Base-by-base conservation (phyloP, 1,139 yeast species). In the Zygoascus meyerae region DNA sequence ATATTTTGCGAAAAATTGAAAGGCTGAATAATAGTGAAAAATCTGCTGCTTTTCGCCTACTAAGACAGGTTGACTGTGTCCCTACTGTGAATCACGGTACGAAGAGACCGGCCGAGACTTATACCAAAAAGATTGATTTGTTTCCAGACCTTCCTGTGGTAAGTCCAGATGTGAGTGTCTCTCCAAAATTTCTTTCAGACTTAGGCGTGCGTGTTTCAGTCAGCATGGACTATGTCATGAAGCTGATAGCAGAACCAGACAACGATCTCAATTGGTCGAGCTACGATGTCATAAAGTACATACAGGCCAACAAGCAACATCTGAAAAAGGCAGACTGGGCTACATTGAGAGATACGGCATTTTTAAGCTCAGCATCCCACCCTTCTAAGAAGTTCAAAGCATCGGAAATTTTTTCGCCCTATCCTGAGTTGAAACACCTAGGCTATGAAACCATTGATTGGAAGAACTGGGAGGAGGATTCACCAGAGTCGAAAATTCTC, bases 121-220 rank as follows among this genome's bases (percentile, higher is more conserved):
- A 69, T 45, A 44, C 69, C 16, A 55, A 53, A 33, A 56, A 56
- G 11, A 65, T 69, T 16, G 59, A 62, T 10, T 54, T 69, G 43
- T 69, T 70, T 49, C 71, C 73, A 1, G 58, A 66, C 44, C 51
- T 69, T 14, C 72, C 73, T 0, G 47, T 44, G 6, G 64, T 69
- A 3, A 47, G 59, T 1, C 50, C 55, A 3, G 50, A 54, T 8
- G 47, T 64, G 31, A 50, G 59, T 1, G 62, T 62, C 2, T 58
- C 65, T 12, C 53, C 56, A 28, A 50, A 50, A 21, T 61, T 70
- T 51, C 56, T 70, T 32, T 51, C 57, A 11, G 56, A 54, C 10
- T 46, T 69, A 4, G 72, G 72, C 1, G 55, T 69, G 21, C 62
- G 73, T 30, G 66, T 63, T 50, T 66, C 73, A 2, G 66, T 69